These are phyloP conservation scores for Neurospora intermedia DNA, from an alignment of 495 filamentous ascomycete genomes.

Conservation along the genomic window DNA sequence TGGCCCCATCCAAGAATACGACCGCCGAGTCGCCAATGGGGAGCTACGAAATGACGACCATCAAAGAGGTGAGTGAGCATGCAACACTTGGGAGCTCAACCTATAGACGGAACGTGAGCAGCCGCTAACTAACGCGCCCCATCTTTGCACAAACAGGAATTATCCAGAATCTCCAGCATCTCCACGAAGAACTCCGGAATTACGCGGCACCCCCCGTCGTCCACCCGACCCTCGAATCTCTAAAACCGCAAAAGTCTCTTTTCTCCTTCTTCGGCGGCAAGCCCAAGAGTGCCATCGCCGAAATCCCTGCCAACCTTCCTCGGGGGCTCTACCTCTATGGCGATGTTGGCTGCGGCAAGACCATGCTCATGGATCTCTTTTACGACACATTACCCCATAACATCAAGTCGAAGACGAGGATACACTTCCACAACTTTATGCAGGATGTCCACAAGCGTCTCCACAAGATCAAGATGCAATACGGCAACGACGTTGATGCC, in stretches of 20 bases:
- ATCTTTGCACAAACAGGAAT: slow-evolving; percentile 45
- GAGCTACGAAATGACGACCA: slow-evolving; percentile 76
- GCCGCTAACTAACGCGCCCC: neutral
- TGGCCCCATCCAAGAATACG: slow-evolving; percentile 82
- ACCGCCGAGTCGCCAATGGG: slow-evolving; percentile 60
- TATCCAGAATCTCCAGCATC: slow-evolving; percentile 75
- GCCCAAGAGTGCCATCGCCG: slow-evolving; percentile 20
- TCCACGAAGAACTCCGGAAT: slow-evolving; percentile 69
- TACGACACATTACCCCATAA: slow-evolving; percentile 81
- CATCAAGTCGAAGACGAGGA: slow-evolving; percentile 78
- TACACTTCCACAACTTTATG: slow-evolving; percentile 99
- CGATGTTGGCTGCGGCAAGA: slow-evolving; percentile 96
- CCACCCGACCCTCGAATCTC: slow-evolving; percentile 64
- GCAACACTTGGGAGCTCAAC: neutral
- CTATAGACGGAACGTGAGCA: neutral
- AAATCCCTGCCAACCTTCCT: slow-evolving; percentile 62
- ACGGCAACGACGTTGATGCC: slow-evolving; percentile 85
- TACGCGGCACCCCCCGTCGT: slow-evolving; percentile 65
- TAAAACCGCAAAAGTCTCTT: slow-evolving; percentile 56
- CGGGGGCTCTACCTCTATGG: slow-evolving; percentile 92
- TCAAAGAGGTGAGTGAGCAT: slow-evolving; percentile 64
- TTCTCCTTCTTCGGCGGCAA: slow-evolving; percentile 56
- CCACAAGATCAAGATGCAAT: slow-evolving; percentile 77
- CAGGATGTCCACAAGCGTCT: slow-evolving; percentile 91
- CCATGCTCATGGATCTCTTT: slow-evolving; percentile 99